Base-by-base conservation (phyloP, 306 rosid genomes). In the Canavalia ensiformis region DNA sequence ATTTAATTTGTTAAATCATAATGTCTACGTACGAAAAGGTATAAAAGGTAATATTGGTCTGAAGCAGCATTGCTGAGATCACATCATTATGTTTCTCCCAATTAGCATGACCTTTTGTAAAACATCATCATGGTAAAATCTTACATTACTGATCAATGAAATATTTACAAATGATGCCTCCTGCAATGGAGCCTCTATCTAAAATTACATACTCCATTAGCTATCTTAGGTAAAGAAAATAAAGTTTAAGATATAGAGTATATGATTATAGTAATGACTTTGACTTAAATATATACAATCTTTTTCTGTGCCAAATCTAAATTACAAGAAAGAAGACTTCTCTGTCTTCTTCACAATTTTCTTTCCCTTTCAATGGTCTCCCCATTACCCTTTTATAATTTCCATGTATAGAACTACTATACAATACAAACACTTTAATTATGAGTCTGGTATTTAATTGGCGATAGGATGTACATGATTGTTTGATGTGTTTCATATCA, bases 91-190 rank as follows among this genome's bases (percentile, higher is more conserved):
- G 84, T 74, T 74, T n/a, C 68, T 63, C 74, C 79, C 70, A 62
- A 62, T 63, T 8, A 25, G 78, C 57, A 4, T n/a, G 30, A 50
- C 74, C 79, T 81, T 72, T 72, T 30, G 47, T 64, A 29, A 81
- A 81, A 73, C 84, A 81, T 81, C 75, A 74, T 81, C 75, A 81
- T 81, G 75, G 68, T 81, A 81, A 81, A 73, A 74, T 81, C 58
- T 81, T 64, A 44, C 41, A 65, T 63, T 72, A 64, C 75, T 73
- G 74, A 62, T 80, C 78, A 63, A 79, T 10, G 39, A 41, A 62
- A 72, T 81, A 62, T 81, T 63, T 81, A 72, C 74, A 7, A 72
- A 63, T 49, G 7, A 80, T 80, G 78, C 62, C 39, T 33, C 64
- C 18, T 56, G 37, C 46, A 7, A 12, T 78, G 49, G 42, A 77